Base-by-base conservation (phyloP, 2,329 filamentous ascomycete genomes). In the Chaetomium strumarium region DNA sequence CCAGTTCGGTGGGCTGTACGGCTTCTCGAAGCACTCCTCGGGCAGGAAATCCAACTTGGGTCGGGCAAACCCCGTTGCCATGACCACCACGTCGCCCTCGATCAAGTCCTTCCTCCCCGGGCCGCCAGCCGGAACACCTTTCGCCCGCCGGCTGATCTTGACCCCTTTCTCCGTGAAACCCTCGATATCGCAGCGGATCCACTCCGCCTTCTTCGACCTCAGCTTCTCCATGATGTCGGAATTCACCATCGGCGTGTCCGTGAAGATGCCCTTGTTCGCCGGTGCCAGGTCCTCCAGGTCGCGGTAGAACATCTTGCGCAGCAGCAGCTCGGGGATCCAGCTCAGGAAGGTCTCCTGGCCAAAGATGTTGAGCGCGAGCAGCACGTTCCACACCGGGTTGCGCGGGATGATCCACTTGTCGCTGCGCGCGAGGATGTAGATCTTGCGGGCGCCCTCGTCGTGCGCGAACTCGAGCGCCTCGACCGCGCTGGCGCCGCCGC, bases 351-450 rank as follows among this genome's bases (percentile, higher is more conserved):
- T 93, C 67, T 93, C 86, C 41, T 85, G 81, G 1, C 88, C 89
- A 55, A 91, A 84, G 47, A 93, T 78, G 67, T 95, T 95, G 62
- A 90, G 71, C 2, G 86, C 80, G 1, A 95, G 77, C 1, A 95
- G 73, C 1, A 80, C 74, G 64, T 95, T 84, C 46, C 93, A 75
- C 40, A 93, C 45, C 0, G 87, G 74, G 59, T 95, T 93, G 9
- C 90, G 79, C 0, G 89, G 89, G 48, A 92, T 91, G 57, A 93
- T 88, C 88, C 88, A 92, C 67, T 92, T 93, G 61, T 92, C 88
- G 13, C 83, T 87, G 19, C 89, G 78, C 0, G 88, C 82, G 10
- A 95, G 77, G 30, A 95, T 83, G 52, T 83, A 84, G 0, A 85
- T 84, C 62, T 88, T 82, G 8, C 74, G 72, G 0, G 88, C 88